Base-by-base conservation (phyloP, 2,329 filamentous ascomycete species). In the Venturia aucupariae region DNA sequence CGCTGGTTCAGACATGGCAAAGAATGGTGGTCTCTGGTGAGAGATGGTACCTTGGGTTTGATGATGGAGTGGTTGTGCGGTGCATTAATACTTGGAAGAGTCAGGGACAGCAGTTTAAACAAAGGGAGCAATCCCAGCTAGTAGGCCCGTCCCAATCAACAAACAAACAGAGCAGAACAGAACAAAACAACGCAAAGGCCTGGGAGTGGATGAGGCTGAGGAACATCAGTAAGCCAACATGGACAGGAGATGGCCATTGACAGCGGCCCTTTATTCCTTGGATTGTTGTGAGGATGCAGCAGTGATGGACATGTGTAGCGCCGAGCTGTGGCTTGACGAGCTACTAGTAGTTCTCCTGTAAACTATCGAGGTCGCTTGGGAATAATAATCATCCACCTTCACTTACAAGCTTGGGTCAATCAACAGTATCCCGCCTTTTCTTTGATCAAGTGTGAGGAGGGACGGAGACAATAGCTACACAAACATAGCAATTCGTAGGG, bases 291-390 rank as follows among this genome's bases (percentile, higher is more conserved):
- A 24, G 22, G 8, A 27, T 13, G 22, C 22, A 27, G 46, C 22
- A 27, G 46, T 17, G 15, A 13, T 55, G 51, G 51, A 35, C 3
- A 57, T 57, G 51, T 35, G 51, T 57, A 57, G 51, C 51, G 51
- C 51, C 51, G 51, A n/a, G 27, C 51, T 57, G 51, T 57, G 51
- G 51, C 51, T 57, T 35, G 27, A 57, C 44, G 8, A 41, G 39
- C 4, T 41, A 2, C 11, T n/a, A n/a, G n/a, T n/a, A n/a, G n/a
- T n/a, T n/a, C n/a, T n/a, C n/a, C n/a, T n/a, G n/a, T n/a, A n/a
- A n/a, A n/a, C n/a, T 41, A 4, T 17, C 39, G 4, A 13, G 46
- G 22, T 51, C 46, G 46, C 22, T 27, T 48, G 1, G 22, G 46
- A 46, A 8, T 4, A 46, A n/a, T n/a, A n/a, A n/a, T n/a, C n/a